These are phyloP conservation scores for Gelatoporia subvermispora DNA, from an alignment of 768 basidiomycete species.

Conservation along the genomic window DNA sequence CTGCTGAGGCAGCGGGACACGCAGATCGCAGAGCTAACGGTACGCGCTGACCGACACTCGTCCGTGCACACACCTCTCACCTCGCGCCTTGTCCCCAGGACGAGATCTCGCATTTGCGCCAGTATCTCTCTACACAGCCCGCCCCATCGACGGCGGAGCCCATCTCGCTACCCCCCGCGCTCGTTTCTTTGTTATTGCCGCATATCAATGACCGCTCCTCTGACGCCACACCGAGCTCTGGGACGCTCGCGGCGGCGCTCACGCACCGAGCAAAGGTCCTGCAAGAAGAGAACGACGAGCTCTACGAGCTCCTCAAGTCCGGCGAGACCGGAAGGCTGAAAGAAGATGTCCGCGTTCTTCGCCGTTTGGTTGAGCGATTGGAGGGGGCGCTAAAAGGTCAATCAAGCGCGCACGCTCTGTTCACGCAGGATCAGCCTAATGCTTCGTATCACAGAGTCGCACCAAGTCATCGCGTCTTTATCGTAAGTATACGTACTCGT, in stretches of 20 bases:
- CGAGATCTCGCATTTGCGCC: slow-evolving; percentile 66
- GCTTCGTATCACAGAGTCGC: slow-evolving; percentile 56
- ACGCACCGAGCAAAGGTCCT: slow-evolving; percentile 67
- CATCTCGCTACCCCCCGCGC: slow-evolving; percentile 64
- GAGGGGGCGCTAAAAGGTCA: slow-evolving; percentile 76
- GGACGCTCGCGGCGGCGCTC: slow-evolving; percentile 67
- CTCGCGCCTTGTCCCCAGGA: slow-evolving; percentile 42
- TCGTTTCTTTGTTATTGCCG: slow-evolving; percentile 65
- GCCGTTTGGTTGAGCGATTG: slow-evolving; percentile 61
- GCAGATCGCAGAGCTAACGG: slow-evolving; percentile 67
- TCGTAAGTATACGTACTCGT: slow-evolving; percentile 50
- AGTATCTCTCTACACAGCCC: slow-evolving; percentile 58
- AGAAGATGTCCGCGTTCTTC: slow-evolving; percentile 71
- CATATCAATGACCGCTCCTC: slow-evolving; percentile 47
- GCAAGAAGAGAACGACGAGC: slow-evolving; percentile 85
- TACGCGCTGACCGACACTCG: slow-evolving; percentile 32
- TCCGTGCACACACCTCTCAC: slow-evolving; percentile 10
- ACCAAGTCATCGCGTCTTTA: slow-evolving; percentile 61
- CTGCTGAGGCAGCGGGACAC: slow-evolving; percentile 71
- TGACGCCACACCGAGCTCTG: slow-evolving; percentile 24
- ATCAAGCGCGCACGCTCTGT: slow-evolving; percentile 10
- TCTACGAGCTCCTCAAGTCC: slow-evolving; percentile 68
- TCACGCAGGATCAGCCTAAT: slow-evolving; percentile 2
- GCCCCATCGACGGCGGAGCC: slow-evolving; percentile 54
- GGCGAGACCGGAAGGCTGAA: slow-evolving; percentile 79